Conservation (phyloP, 495 filamentous ascomycete genomes). For the Hypoxylon fragiforme region DNA sequence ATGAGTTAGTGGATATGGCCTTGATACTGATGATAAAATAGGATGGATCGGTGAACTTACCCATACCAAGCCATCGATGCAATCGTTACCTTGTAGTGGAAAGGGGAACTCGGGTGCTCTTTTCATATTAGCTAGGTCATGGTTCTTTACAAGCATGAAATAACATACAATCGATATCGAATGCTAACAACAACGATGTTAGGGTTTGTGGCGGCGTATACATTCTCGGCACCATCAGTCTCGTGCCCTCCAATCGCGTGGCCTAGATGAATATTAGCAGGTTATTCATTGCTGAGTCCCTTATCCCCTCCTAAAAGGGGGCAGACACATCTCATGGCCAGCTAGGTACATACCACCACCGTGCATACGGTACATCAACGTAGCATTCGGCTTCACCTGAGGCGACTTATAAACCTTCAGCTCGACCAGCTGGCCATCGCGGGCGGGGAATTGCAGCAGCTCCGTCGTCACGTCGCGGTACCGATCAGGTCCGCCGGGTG, state of each 20-base stretch:
- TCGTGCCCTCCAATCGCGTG: slow-evolving; percentile 28
- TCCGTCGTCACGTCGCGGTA: slow-evolving; percentile 29
- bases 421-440: slow-evolving; percentile 29
- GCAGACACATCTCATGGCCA: not conserved
- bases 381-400: slow-evolving; percentile 15
- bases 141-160: not conserved
- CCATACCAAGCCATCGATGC: slow-evolving; percentile 36
- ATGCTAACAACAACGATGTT: slow-evolving; percentile 33
- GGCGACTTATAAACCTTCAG: slow-evolving; percentile 34
- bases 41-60: slow-evolving; percentile 8
- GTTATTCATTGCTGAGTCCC: too few species aligned
- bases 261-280: slow-evolving; percentile 21
- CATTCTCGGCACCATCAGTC: slow-evolving; percentile 32
- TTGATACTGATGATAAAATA: not conserved
- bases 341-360: slow-evolving; percentile 27
- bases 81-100: slow-evolving; percentile 24
- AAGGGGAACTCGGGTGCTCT: slow-evolving; percentile 35
- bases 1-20: slow-evolving; percentile 1
- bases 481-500: slow-evolving; percentile 26
- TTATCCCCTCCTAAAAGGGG: too few species aligned
- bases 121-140: slow-evolving; percentile 3
- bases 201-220: slow-evolving; percentile 31
- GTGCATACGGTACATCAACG: slow-evolving; percentile 33
- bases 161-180: slow-evolving; percentile 32
- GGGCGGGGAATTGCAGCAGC: slow-evolving; percentile 24